phyloP scores from a whole-genome alignment of 2,329 filamentous ascomycete genomes.

The Calonectria naviculata region DNA sequence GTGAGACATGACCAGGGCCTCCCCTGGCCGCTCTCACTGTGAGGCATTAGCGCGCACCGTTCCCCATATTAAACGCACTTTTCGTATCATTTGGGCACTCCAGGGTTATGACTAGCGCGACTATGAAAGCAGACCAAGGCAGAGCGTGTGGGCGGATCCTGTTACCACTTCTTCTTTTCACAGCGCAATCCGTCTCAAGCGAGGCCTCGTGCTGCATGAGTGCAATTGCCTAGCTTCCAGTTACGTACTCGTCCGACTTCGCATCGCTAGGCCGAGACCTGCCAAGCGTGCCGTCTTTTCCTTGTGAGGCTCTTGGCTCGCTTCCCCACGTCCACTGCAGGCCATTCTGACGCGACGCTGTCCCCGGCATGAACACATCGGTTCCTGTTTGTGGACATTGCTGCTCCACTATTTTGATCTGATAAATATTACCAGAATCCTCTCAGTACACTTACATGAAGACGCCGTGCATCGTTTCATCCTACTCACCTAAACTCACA shows the following conservation, averaged over 20 bases:
- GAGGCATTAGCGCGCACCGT: not conserved
- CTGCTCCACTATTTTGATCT: constrained; percentile 15
- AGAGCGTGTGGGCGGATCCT: too few species aligned
- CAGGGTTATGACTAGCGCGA: not conserved
- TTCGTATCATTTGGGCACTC: not conserved
- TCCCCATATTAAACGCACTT: not conserved
- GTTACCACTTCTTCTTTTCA: not conserved
- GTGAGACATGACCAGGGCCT: not conserved
- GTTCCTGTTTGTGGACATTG: not conserved
- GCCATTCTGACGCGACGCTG: not conserved
- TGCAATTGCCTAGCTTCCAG: not conserved
- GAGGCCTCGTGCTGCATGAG: not conserved
- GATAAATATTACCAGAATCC: constrained; percentile 11
- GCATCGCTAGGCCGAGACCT: not conserved
- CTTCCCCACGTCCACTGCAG: not conserved
- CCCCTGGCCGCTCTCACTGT: not conserved
- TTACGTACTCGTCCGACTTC: not conserved
- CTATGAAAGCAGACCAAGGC: not conserved
- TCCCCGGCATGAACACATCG: not conserved
- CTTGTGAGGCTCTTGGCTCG: not conserved
- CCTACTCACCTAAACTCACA: not conserved
- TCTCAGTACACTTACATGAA: not conserved
- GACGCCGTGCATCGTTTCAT: not conserved
- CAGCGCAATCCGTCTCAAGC: not conserved
- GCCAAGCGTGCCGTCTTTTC: not conserved